These are phyloP conservation scores for Russula dissimulans DNA, from an alignment of 768 basidiomycete species.

Conservation along the genomic window DNA sequence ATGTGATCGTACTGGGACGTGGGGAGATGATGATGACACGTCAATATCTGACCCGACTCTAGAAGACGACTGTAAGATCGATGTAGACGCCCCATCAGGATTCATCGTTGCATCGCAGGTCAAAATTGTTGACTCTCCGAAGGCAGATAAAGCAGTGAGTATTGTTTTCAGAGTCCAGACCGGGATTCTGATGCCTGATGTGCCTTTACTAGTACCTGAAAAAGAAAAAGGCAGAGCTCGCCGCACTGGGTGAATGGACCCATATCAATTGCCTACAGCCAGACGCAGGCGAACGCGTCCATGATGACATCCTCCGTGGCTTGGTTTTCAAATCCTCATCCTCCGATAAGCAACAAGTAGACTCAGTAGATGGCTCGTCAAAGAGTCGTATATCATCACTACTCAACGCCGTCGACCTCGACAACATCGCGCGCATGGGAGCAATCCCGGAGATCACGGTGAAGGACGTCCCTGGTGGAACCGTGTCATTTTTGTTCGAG, in stretches of 20 bases:
- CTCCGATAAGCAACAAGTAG: conserved; percentile 9
- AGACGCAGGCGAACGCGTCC: conserved; percentile 39
- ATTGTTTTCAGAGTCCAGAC: background rate
- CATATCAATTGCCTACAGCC: conserved; percentile 67
- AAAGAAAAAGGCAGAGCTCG: conserved; percentile 60
- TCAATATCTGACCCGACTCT: background rate
- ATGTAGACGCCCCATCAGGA: conserved; percentile 25
- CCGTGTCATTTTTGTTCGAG: conserved; percentile 70
- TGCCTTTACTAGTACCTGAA: conserved; percentile 41
- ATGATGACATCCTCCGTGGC: conserved; percentile 55
- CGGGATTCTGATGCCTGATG: conserved; percentile 12
- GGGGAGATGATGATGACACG: background rate
- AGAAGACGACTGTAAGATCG: conserved; percentile 22
- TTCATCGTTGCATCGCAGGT: conserved; percentile 64
- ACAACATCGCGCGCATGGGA: conserved; percentile 35
- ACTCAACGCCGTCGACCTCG: conserved; percentile 39
- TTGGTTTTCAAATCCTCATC: conserved; percentile 29
- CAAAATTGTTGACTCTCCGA: conserved; percentile 34
- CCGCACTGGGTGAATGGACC: conserved; percentile 71
- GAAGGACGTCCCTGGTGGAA: conserved; percentile 49
- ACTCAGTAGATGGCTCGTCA: conserved; percentile 1
- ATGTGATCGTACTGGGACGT: conserved; percentile 34
- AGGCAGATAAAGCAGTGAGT: conserved; percentile 45
- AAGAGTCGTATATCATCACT: conserved; percentile 28
- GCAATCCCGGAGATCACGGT: conserved; percentile 31